A percentile compares a stretch with the other conserved stretches of the same genome.
These are phyloP conservation scores for Tetrastigma voinierianum DNA, from an alignment of 164 flowering plant species.

Conservation along the genomic window DNA sequence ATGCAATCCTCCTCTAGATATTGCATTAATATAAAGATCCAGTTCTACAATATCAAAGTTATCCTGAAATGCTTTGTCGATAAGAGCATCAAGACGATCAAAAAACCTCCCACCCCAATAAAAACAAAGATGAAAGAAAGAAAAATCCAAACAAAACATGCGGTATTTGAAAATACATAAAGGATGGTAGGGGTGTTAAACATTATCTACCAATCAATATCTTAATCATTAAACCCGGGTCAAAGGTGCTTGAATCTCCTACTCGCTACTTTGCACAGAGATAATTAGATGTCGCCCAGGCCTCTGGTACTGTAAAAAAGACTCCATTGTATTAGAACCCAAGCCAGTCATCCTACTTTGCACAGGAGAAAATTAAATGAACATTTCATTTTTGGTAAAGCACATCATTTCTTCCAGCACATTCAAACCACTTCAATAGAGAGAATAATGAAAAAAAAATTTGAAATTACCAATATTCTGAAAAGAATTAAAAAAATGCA, in stretches of 20 bases:
- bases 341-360: neutral
- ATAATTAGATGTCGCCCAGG: conserved; percentile 25
- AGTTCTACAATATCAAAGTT: conserved; percentile 9
- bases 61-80: neutral
- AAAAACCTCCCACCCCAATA: conserved; percentile 2
- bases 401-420: too few relatives aligned
- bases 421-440: too few relatives aligned
- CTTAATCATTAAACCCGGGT: neutral
- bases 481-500: too few relatives aligned
- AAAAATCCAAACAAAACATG: neutral
- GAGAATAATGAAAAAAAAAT: too few relatives aligned
- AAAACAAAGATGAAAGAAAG: neutral
- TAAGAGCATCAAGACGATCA: neutral
- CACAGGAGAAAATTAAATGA: too few relatives aligned
- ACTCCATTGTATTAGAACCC: neutral
- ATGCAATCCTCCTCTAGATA: neutral
- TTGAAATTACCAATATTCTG: too few relatives aligned
- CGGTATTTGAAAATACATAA: neutral
- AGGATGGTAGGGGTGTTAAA: conserved; percentile 8
- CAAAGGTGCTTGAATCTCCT: neutral
- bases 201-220: conserved; percentile 4
- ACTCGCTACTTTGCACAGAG: conserved; percentile 24
- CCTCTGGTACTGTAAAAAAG: conserved; percentile 12
- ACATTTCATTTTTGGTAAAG: too few relatives aligned
- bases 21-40: neutral